phyloP scores from a whole-genome alignment of 1,284 basidiomycete species.

The Trametes pubescens region DNA sequence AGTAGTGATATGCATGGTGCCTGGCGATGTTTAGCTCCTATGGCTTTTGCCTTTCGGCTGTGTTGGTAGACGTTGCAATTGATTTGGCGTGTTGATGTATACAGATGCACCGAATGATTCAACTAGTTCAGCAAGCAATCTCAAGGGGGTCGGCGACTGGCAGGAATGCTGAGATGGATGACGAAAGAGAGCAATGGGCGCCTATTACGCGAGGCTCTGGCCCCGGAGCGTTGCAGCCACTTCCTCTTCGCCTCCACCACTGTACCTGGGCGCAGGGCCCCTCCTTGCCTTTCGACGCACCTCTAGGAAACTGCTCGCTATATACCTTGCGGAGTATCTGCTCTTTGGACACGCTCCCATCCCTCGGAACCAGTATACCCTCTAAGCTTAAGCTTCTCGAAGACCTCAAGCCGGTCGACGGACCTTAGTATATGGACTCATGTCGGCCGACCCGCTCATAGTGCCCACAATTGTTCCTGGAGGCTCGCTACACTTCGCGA shows the following conservation, averaged over 20 bases:
- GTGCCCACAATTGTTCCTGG: slow-evolving; percentile 67
- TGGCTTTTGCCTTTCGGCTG: no score
- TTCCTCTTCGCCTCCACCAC: slow-evolving; percentile 15
- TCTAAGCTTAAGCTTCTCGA: background rate
- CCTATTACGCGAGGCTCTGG: slow-evolving; percentile 24
- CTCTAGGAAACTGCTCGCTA: background rate
- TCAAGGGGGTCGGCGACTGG: no score
- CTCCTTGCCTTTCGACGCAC: background rate
- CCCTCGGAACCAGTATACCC: slow-evolving; percentile 5
- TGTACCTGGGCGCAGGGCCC: slow-evolving; percentile 9
- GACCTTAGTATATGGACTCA: slow-evolving; percentile 31
- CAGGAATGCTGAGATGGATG: background rate
- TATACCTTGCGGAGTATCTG: background rate
- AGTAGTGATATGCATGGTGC: no score
- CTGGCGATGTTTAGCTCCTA: no score
- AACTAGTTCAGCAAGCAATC: no score
- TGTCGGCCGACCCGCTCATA: slow-evolving; percentile 54
- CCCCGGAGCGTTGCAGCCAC: slow-evolving; percentile 30
- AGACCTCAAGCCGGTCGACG: slow-evolving; percentile 23
- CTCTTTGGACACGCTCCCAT: background rate
- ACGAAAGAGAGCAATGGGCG: slow-evolving; percentile 19
- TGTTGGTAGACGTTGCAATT: no score
- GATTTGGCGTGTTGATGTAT: no score
- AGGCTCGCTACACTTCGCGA: slow-evolving; percentile 68
- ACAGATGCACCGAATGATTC: no score